phyloP scores from a whole-genome alignment of 306 rosid genomes.

The Comarum palustre region DNA sequence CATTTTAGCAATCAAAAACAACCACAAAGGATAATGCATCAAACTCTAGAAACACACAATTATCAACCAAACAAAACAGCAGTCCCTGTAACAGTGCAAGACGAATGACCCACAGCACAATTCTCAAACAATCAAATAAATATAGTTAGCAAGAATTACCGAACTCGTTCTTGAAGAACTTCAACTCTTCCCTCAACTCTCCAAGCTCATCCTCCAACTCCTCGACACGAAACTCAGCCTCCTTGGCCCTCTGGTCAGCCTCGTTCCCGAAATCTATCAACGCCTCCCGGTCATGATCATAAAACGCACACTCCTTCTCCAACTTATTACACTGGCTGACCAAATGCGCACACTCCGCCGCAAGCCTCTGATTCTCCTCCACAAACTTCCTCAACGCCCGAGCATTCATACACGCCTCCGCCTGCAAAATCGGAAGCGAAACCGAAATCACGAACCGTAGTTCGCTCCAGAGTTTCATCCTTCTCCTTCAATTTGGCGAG shows the following conservation, averaged over 20 bases:
- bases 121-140: background rate
- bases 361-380: constrained; percentile 77
- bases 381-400: constrained; percentile 80
- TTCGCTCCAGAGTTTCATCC: constrained; percentile 49
- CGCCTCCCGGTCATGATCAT: constrained; percentile 74
- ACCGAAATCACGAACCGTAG: constrained; percentile 42
- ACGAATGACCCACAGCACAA: background rate
- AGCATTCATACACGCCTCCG: constrained; percentile 70
- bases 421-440: constrained; percentile 25
- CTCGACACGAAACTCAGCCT: constrained; percentile 55
- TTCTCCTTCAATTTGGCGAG: constrained; percentile 57
- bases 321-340: constrained; percentile 49
- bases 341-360: constrained; percentile 51
- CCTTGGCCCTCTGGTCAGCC: constrained; percentile 83
- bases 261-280: constrained; percentile 96
- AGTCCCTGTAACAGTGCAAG: background rate
- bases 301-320: constrained; percentile 75
- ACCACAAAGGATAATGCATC: too few species aligned
- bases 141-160: constrained; percentile 35
- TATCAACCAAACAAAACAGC: too few species aligned
- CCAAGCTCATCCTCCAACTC: constrained; percentile 65
- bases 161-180: constrained; percentile 33
- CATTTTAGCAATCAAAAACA: too few species aligned
- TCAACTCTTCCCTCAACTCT: constrained; percentile 48
- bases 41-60: too few species aligned